Conservation (phyloP, 2,329 filamentous ascomycete species). For the Pseudogymnoascus destructans region DNA sequence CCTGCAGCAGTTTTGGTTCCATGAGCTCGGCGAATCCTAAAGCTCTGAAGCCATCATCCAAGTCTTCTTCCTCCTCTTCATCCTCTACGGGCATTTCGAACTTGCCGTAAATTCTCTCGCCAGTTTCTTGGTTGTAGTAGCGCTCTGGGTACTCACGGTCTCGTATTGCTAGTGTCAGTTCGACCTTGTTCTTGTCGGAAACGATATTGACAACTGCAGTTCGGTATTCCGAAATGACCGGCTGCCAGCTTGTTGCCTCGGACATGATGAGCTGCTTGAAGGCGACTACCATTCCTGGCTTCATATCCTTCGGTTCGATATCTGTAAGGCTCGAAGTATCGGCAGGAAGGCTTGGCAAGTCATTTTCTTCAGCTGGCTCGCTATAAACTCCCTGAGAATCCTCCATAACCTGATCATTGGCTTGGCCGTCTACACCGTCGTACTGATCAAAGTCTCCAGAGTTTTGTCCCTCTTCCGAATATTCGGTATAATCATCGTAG, state of each 20-base stretch:
- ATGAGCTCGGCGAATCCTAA: constrained; percentile 50
- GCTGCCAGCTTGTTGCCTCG: constrained; percentile 51
- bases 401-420: constrained; percentile 19
- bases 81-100: constrained; percentile 62
- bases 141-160: constrained; percentile 49
- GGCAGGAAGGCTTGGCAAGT: constrained; percentile 49
- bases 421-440: constrained; percentile 17
- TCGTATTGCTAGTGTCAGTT: constrained; percentile 53
- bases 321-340: constrained; percentile 41
- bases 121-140: constrained; percentile 51
- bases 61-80: constrained; percentile 35
- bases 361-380: constrained; percentile 41
- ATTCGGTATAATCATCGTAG: constrained; percentile 29
- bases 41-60: constrained; percentile 47
- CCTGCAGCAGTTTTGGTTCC: constrained; percentile 51
- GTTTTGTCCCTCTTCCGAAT: constrained; percentile 24
- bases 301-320: constrained; percentile 36
- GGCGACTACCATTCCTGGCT: constrained; percentile 49
- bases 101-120: constrained; percentile 59
- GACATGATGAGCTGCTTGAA: constrained; percentile 55
- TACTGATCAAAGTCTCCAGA: constrained; percentile 19
- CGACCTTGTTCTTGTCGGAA: constrained; percentile 39
- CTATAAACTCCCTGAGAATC: constrained; percentile 21
- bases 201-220: constrained; percentile 53
- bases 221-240: constrained; percentile 45